A percentile compares a stretch with the other conserved stretches of the same genome.
These are phyloP conservation scores for Cyclotella kingstonii DNA, from an alignment of 108 stramenopile species.

Conservation along the genomic window DNA sequence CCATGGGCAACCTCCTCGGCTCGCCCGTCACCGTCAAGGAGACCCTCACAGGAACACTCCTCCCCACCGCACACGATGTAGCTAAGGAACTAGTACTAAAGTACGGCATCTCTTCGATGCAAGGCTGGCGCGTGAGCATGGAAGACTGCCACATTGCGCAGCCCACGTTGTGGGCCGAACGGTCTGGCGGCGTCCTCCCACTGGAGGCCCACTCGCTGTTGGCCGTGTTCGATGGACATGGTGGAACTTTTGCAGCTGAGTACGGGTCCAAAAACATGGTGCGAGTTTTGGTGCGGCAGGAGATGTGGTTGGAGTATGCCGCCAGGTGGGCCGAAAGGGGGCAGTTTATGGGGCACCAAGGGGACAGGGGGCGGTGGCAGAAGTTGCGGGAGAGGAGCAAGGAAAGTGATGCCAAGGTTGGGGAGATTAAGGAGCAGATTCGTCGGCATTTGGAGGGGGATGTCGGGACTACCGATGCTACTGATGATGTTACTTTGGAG, in stretches of 20 bases:
- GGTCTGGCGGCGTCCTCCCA: no score
- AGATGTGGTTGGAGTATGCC: slow-evolving; percentile 50
- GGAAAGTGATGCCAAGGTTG: slow-evolving; percentile 37
- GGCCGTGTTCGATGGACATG: slow-evolving; percentile 83
- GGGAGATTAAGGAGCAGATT: slow-evolving; percentile 25
- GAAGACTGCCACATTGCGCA: slow-evolving; percentile 78
- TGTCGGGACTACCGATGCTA: background rate
- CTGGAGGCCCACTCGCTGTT: slow-evolving; percentile 75
- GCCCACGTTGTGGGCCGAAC: slow-evolving; percentile 43
- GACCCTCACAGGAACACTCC: slow-evolving; percentile 26
- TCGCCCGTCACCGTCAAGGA: slow-evolving; percentile 40
- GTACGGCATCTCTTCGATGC: slow-evolving; percentile 82
- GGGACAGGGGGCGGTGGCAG: slow-evolving; percentile 3
- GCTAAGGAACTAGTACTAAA: slow-evolving; percentile 19
- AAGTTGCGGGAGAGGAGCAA: slow-evolving; percentile 17
- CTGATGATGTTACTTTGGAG: background rate
- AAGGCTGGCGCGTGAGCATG: slow-evolving; percentile 90
- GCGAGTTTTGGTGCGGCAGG: slow-evolving; percentile 46
- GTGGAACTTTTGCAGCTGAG: slow-evolving; percentile 69
- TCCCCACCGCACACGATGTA: slow-evolving; percentile 12
- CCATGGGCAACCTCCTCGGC: slow-evolving; percentile 14
- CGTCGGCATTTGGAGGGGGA: slow-evolving; percentile 14
- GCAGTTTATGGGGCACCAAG: background rate
- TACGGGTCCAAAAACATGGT: slow-evolving; percentile 51
- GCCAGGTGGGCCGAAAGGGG: background rate